Evolutionary conservation across 2,329 filamentous ascomycete species (phyloP).

Genomic region (Microcyclosporella mali): DNA sequence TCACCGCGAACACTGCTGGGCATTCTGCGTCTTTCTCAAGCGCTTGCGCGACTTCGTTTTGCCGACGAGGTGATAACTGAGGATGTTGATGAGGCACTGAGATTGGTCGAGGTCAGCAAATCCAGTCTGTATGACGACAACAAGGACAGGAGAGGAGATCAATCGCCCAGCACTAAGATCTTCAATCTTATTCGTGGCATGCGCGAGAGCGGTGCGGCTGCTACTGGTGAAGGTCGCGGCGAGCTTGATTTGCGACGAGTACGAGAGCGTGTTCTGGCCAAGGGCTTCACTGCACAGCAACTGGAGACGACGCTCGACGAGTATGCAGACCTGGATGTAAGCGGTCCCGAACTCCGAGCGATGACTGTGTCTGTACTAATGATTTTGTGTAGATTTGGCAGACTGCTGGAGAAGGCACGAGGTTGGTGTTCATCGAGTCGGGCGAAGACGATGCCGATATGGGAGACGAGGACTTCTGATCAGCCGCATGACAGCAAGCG

Average conservation of each 20-base stretch:
- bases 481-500: constrained; percentile 4
- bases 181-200: constrained; percentile 90
- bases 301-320: constrained; percentile 81
- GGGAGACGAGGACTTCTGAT: constrained; percentile 30
- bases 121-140: constrained; percentile 75
- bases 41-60: constrained; percentile 86
- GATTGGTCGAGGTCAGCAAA: constrained; percentile 88
- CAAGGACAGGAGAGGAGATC: constrained; percentile 53
- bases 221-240: constrained; percentile 66
- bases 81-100: constrained; percentile 90
- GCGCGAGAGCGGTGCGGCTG: constrained; percentile 74
- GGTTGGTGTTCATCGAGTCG: constrained; percentile 50
- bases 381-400: constrained; percentile 44
- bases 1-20: constrained; percentile 90
- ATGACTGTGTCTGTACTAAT: constrained; percentile 27
- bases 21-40: constrained; percentile 86
- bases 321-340: constrained; percentile 82
- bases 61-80: constrained; percentile 76
- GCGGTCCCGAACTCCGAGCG: constrained; percentile 36
- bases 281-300: constrained; percentile 94
- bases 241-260: constrained; percentile 86
- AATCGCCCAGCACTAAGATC: constrained; percentile 81
- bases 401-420: constrained; percentile 48
- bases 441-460: constrained; percentile 39
- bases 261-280: constrained; percentile 84